Percentiles rank a stretch among this genome's conserved stretches.
Conservation (phyloP, 2,329 filamentous ascomycete genomes). For the Alternaria brassicae region DNA sequence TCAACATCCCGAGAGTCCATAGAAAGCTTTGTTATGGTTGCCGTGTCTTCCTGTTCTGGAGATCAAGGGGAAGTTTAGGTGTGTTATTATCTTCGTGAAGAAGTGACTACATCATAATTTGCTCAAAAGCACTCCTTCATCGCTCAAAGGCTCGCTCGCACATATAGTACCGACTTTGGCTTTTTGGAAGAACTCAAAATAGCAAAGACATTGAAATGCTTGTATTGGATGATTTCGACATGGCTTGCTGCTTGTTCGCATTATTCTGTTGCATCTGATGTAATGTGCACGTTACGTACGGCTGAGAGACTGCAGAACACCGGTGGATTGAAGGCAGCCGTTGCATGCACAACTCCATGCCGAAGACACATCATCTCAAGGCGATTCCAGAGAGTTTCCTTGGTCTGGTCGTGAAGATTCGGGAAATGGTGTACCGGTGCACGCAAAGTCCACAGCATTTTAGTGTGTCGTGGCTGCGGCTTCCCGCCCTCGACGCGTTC, state of each 20-base stretch:
- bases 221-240: background rate
- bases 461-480: background rate
- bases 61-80: conserved; percentile 43
- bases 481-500: background rate
- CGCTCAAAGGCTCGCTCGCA: background rate
- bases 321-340: too few species aligned
- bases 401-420: background rate
- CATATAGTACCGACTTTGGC: background rate
- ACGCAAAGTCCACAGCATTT: background rate
- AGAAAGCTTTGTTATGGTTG: too few species aligned
- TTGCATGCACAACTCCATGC: background rate
- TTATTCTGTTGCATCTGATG: too few species aligned
- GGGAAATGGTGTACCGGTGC: background rate
- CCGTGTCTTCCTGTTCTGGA: too few species aligned
- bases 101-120: conserved; percentile 24
- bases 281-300: too few species aligned
- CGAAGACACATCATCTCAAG: background rate
- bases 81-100: conserved; percentile 55
- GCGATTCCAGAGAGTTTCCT: background rate
- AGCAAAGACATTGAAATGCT: background rate
- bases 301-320: too few species aligned
- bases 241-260: too few species aligned
- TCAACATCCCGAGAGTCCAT: too few species aligned
- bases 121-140: background rate
- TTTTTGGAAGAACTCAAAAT: too few species aligned